Base-by-base conservation (phyloP, 805 yeast species). In the Saccharomycopsis oosterbeekiorum region DNA sequence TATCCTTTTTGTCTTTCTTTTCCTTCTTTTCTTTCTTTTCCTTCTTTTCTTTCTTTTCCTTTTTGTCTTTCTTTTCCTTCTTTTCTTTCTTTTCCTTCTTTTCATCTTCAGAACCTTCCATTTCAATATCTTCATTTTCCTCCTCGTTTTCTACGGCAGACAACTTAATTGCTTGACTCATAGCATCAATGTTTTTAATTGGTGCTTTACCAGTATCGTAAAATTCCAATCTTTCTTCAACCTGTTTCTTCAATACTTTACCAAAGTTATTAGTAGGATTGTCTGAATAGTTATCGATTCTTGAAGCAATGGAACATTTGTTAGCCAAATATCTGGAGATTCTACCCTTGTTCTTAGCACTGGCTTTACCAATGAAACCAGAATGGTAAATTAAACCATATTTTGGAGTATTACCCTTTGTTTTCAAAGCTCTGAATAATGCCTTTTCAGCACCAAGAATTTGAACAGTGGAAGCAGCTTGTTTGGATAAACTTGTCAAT, bases 401-500 rank as follows among this genome's bases (percentile, higher is more conserved):
- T 75, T 91, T 91, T 68, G 97, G 97, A 68, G 97, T 91, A 78
- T 92, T 89, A 74, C 96, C 96, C 78, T 91, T 91, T 66, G 97
- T 92, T 80, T 91, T 91, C 75, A 91, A 83, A 66, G 97, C 97
- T 78, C 97, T 85, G 82, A 91, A 91, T 68, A 91, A 81, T 59
- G 97, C 97, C 83, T 91, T 91, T 78, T 91, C 97, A 70, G 97
- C 97, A 78, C 97, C 97, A 72, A 91, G 82, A 69, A 91, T 91
- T 81, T 94, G 99, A 64, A 94, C 97, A 63, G 99, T 94, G 26
- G 99, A 94, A 62, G 99, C 99, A 70, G 99, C 98, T 79, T 92
- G 97, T 75, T 94, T 94, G 63, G 98, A 91, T 74, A 94, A 80
- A 78, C 88, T 93, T 66, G 97, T 92, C 74, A 94, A 82, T 68